A percentile compares a stretch with the other conserved stretches of the same genome.
These are phyloP conservation scores for Colletotrichum sansevieriae DNA, from an alignment of 2,329 filamentous ascomycete genomes.

Conservation along the genomic window DNA sequence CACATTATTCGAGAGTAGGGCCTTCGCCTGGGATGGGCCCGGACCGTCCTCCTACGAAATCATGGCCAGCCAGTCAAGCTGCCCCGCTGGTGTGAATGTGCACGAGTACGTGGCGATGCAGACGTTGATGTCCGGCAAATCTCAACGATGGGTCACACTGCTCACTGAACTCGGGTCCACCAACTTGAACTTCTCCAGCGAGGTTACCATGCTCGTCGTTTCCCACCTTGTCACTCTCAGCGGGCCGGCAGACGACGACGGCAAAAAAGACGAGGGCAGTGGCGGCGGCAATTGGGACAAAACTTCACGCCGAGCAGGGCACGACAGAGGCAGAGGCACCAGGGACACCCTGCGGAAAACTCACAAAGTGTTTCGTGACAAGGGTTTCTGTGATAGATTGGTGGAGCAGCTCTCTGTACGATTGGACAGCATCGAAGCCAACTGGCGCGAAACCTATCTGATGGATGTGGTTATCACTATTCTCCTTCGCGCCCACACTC, in stretches of 20 bases:
- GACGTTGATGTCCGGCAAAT: conserved; percentile 58
- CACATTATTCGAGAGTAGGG: conserved; percentile 41
- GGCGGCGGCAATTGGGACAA: not conserved
- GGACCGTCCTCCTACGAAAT: conserved; percentile 67
- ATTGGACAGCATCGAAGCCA: conserved; percentile 61
- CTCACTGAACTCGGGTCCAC: conserved; percentile 64
- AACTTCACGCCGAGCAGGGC: not conserved
- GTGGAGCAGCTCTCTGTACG: conserved; percentile 58
- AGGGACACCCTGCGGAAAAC: conserved; percentile 55
- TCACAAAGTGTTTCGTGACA: conserved; percentile 65
- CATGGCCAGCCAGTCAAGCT: conserved; percentile 62
- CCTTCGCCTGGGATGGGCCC: conserved; percentile 49
- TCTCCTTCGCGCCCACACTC: conserved; percentile 54
- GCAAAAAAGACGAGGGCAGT: not conserved
- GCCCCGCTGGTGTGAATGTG: conserved; percentile 59
- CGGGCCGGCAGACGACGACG: conserved; percentile 58
- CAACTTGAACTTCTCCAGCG: conserved; percentile 70
- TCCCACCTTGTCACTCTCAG: conserved; percentile 66
- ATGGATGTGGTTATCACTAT: conserved; percentile 71
- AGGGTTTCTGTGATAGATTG: conserved; percentile 62
- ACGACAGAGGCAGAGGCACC: no score
- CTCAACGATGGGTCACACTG: conserved; percentile 63
- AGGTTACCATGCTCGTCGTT: conserved; percentile 63
- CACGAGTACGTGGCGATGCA: conserved; percentile 69
- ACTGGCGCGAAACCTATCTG: conserved; percentile 69